Conservation (phyloP, 2,329 filamentous ascomycete species). For the Endothia cerciana region DNA sequence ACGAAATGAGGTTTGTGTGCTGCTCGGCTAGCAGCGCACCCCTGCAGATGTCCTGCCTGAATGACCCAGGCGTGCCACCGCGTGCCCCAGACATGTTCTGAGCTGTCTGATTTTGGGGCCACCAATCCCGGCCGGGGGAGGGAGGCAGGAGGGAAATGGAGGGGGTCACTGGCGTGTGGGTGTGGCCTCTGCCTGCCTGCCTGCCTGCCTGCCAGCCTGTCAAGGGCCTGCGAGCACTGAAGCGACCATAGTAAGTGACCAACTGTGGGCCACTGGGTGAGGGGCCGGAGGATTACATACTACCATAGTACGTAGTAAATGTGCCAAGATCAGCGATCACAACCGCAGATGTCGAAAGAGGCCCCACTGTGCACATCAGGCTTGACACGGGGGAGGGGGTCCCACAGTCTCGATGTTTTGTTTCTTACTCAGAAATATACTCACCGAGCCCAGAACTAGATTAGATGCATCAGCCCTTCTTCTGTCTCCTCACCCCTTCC, state of each 20-base stretch:
- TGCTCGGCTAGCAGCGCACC: not conserved
- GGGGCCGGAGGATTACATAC: no score
- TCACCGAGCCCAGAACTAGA: slow-evolving; percentile 1
- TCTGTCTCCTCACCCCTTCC: not conserved
- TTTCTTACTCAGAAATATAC: not conserved
- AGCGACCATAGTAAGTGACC: not conserved
- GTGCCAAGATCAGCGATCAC: slow-evolving; percentile 1
- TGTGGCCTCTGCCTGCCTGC: not conserved
- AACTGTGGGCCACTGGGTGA: no score
- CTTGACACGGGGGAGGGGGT: not conserved
- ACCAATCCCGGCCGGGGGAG: not conserved
- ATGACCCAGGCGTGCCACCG: not conserved
- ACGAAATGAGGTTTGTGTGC: slow-evolving; percentile 16
- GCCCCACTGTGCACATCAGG: not conserved
- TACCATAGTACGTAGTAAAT: no score
- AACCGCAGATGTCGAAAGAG: not conserved
- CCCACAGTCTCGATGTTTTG: not conserved
- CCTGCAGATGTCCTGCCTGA: not conserved
- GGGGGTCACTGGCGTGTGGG: not conserved
- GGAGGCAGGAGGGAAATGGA: not conserved
- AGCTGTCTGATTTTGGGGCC: slow-evolving; percentile 2
- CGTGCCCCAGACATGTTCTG: not conserved
- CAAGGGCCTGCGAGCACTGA: not conserved
- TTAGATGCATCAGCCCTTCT: not conserved
- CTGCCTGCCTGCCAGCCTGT: not conserved